These are phyloP conservation scores for Torulaspora delbrueckii DNA, from an alignment of 805 yeast species.

Conservation along the genomic window DNA sequence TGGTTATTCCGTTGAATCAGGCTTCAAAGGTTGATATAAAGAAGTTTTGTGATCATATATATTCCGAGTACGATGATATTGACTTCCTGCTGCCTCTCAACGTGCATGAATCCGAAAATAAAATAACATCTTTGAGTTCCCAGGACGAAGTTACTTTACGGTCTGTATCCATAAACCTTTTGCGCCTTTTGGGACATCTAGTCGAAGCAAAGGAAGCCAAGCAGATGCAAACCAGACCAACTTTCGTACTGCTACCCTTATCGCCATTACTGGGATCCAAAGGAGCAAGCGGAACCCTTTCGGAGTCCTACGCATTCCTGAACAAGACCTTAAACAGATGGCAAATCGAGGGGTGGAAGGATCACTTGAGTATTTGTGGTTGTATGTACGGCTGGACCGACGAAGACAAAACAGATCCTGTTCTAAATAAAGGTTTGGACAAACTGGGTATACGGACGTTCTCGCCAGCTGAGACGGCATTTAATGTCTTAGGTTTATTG, in stretches of 20 bases:
- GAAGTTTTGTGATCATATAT: conserved; percentile 58
- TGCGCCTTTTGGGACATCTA: conserved; percentile 71
- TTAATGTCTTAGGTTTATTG: conserved; percentile 85
- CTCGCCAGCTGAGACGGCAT: conserved; percentile 95
- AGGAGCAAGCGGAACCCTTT: conserved; percentile 82
- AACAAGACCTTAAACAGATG: conserved; percentile 86
- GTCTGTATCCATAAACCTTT: conserved; percentile 76
- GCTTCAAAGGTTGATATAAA: conserved; percentile 79
- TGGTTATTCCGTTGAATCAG: conserved; percentile 85
- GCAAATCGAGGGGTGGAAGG: conserved; percentile 83
- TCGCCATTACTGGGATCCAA: conserved; percentile 89
- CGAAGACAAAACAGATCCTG: conserved; percentile 74
- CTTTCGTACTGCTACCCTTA: conserved; percentile 77
- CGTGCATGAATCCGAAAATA: conserved; percentile 2
- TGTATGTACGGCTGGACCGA: conserved; percentile 92
- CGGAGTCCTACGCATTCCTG: conserved; percentile 78
- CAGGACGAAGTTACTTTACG: conserved; percentile 84
- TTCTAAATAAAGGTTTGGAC: conserved; percentile 83
- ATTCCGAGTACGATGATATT: conserved; percentile 53
- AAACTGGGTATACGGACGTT: conserved; percentile 86
- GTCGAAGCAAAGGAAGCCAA: conserved; percentile 58
- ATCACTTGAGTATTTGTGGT: conserved; percentile 78
- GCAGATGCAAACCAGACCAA: conserved; percentile 72
- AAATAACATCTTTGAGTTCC: conserved; percentile 62
- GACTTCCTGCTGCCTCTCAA: conserved; percentile 73